These are phyloP conservation scores for Salicornia ramosissima DNA, from an alignment of 148 eudicot species.

Conservation along the genomic window DNA sequence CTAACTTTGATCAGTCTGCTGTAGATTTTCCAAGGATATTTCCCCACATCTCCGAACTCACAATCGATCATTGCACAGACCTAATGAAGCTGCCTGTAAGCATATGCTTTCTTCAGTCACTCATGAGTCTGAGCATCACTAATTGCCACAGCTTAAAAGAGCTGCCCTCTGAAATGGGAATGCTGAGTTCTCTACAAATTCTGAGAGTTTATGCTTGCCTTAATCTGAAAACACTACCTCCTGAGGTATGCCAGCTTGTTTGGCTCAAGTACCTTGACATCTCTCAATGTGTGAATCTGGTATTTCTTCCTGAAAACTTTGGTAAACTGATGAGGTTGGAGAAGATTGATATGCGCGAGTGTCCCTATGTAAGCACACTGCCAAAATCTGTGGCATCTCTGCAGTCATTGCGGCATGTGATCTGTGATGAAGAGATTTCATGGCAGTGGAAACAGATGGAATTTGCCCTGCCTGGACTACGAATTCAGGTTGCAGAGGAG, in stretches of 20 bases:
- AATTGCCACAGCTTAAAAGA: slow-evolving; percentile 60
- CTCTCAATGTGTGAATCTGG: slow-evolving; percentile 59
- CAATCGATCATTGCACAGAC: slow-evolving; percentile 72
- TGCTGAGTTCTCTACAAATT: slow-evolving; percentile 41
- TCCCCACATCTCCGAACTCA: slow-evolving; percentile 64
- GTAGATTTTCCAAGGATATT: slow-evolving; percentile 52
- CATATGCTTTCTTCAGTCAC: slow-evolving; percentile 43
- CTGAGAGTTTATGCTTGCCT: slow-evolving; percentile 73
- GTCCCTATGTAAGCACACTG: slow-evolving; percentile 41
- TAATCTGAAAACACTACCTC: slow-evolving; percentile 46
- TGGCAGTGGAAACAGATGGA: slow-evolving; percentile 56
- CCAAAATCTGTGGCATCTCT: slow-evolving; percentile 39
- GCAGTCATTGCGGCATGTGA: slow-evolving; percentile 44
- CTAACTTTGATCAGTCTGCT: slow-evolving; percentile 30
- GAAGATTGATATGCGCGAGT: slow-evolving; percentile 81
- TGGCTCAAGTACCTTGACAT: slow-evolving; percentile 60
- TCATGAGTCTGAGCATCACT: slow-evolving; percentile 57
- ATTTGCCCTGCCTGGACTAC: slow-evolving; percentile 33
- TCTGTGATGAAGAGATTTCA: slow-evolving; percentile 74
- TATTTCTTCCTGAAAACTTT: slow-evolving; percentile 47
- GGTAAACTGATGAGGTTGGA: slow-evolving; percentile 48
- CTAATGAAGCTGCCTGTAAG: slow-evolving; percentile 44
- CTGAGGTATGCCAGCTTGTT: slow-evolving; percentile 43
- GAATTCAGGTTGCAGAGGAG: slow-evolving; percentile 63
- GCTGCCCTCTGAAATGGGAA: slow-evolving; percentile 57